Conservation (phyloP, 2,329 filamentous ascomycete genomes). For the Corynespora cassiicola region DNA sequence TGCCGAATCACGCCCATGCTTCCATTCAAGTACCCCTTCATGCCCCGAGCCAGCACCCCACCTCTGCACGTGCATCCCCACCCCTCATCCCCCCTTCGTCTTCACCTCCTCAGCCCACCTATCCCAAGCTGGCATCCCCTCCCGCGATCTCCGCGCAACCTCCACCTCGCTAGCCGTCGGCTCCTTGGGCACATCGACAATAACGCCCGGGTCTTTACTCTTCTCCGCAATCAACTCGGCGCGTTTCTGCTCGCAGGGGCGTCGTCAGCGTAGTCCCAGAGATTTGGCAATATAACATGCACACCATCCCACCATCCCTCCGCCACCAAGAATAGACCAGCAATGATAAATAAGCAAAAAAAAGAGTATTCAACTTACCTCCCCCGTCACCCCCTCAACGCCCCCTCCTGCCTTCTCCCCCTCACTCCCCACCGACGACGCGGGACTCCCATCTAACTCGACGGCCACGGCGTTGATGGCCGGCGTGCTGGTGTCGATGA, state of each 20-base stretch:
- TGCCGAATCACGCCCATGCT: too few species aligned
- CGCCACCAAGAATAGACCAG: background rate
- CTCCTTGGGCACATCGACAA: constrained; percentile 52
- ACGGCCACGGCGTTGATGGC: constrained; percentile 52
- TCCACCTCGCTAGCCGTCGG: constrained; percentile 54
- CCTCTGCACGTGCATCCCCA: too few species aligned
- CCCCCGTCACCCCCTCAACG: constrained; percentile 21
- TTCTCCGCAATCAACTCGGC: constrained; percentile 44
- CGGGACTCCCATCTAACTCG: constrained; percentile 49
- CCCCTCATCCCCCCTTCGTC: too few species aligned
- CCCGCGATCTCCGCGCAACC: constrained; percentile 28
- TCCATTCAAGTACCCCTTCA: too few species aligned
- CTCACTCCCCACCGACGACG: background rate
- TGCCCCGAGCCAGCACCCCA: too few species aligned
- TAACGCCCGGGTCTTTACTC: constrained; percentile 51
- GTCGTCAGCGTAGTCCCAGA: background rate
- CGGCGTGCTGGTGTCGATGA: constrained; percentile 46
- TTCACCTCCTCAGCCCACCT: constrained; percentile 1
- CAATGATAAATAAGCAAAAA: constrained; percentile 3
- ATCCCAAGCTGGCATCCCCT: constrained; percentile 7
- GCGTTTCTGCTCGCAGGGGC: constrained; percentile 37
- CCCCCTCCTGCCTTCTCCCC: constrained; percentile 7
- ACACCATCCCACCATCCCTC: background rate
- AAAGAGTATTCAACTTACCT: constrained; percentile 29
- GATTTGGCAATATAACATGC: background rate